A percentile compares a stretch with the other conserved stretches of the same genome.
Conservation (phyloP, 164 flowering plant genomes). For the Berberis vulgaris region DNA sequence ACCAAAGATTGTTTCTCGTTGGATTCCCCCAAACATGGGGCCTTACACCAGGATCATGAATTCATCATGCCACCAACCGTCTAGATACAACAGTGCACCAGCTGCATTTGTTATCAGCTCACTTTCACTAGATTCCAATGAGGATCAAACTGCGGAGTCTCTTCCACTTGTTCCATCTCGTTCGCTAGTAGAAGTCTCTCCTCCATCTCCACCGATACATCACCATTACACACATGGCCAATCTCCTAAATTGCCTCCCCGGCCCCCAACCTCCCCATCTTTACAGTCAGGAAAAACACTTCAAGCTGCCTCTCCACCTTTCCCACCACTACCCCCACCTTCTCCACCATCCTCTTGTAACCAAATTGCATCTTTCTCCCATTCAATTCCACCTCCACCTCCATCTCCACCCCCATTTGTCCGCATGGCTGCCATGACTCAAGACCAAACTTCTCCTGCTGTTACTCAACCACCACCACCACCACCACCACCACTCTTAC, state of each 20-base stretch:
- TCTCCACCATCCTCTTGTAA: conserved; percentile 13
- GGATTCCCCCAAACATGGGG: conserved; percentile 62
- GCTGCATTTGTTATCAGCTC: conserved; percentile 34
- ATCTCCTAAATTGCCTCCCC: conserved; percentile 6
- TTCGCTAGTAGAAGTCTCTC: conserved; percentile 1
- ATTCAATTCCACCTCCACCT: conserved; percentile 11
- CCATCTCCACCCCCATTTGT: conserved; percentile 5
- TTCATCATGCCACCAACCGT: conserved; percentile 50
- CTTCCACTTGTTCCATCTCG: conserved; percentile 13
- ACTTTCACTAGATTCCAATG: conserved; percentile 29
- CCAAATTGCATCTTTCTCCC: neutral
- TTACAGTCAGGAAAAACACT: neutral
- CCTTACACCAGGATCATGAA: conserved; percentile 46
- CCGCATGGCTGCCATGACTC: too few species aligned
- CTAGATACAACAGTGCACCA: conserved; percentile 73
- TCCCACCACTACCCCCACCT: conserved; percentile 18
- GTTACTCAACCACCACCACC: neutral
- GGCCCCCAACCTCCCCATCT: conserved; percentile 5
- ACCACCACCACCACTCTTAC: neutral
- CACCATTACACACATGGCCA: neutral
- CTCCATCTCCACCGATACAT: conserved; percentile 12
- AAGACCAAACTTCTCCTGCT: too few species aligned
- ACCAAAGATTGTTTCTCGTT: conserved; percentile 47
- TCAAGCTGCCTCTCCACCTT: conserved; percentile 8
- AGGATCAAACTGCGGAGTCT: conserved; percentile 13